Evolutionary conservation across 192 early-diverging fungal species (phyloP).

Genomic region (Rhizophagus prolifer): DNA sequence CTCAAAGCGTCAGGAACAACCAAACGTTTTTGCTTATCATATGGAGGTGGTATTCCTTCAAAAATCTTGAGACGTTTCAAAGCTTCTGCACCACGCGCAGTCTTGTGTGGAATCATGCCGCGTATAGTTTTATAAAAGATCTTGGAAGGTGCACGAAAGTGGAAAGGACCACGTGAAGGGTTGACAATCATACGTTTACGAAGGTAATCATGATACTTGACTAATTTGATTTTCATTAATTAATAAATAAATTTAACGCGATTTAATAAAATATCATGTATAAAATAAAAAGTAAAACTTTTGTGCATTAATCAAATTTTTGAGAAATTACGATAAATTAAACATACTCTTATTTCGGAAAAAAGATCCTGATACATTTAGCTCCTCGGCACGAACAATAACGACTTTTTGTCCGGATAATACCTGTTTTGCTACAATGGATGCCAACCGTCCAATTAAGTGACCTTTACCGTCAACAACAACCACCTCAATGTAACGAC

Average conservation of each 20-base stretch:
- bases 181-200: slow-evolving; percentile 98
- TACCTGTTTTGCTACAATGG: slow-evolving; percentile 97
- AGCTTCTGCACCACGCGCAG: slow-evolving; percentile 94
- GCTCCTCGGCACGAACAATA: slow-evolving; percentile 97
- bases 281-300: neutral
- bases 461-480: slow-evolving; percentile 13
- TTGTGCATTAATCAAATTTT: neutral
- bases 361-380: slow-evolving; percentile 97
- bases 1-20: slow-evolving; percentile 97
- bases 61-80: slow-evolving; percentile 98
- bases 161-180: slow-evolving; percentile 96
- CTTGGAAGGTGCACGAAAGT: slow-evolving; percentile 96
- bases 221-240: slow-evolving; percentile 40
- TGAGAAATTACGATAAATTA: neutral
- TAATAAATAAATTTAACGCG: neutral
- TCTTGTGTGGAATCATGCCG: slow-evolving; percentile 99
- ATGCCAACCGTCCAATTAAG: slow-evolving; percentile 86
- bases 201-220: slow-evolving; percentile 95
- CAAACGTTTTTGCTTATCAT: slow-evolving; percentile 95
- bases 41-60: slow-evolving; percentile 97
- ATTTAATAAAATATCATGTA: neutral
- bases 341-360: slow-evolving; percentile 98
- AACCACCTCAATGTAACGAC: neutral
- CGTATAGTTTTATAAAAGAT: slow-evolving; percentile 97
- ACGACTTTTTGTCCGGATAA: slow-evolving; percentile 97